These are phyloP conservation scores for Talaromyces marneffei DNA, from an alignment of 2,329 filamentous ascomycete genomes.

Conservation along the genomic window DNA sequence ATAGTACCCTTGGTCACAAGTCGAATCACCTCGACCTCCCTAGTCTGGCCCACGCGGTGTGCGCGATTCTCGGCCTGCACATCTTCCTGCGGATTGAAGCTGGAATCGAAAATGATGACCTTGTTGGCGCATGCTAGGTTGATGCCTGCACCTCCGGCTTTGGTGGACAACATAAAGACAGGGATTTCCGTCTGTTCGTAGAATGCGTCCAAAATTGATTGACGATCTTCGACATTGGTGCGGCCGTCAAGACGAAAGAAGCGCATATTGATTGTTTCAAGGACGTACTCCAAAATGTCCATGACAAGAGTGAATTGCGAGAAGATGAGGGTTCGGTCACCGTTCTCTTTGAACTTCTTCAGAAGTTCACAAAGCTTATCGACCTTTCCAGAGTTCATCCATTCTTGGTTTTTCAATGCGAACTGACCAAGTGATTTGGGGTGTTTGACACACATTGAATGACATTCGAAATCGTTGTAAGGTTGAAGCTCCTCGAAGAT, in stretches of 20 bases:
- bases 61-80: slow-evolving; percentile 97
- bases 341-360: slow-evolving; percentile 65
- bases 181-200: slow-evolving; percentile 69
- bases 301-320: slow-evolving; percentile 89
- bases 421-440: slow-evolving; percentile 50
- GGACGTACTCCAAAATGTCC: slow-evolving; percentile 78
- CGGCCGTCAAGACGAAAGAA: slow-evolving; percentile 83
- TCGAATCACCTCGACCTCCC: slow-evolving; percentile 83
- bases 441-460: slow-evolving; percentile 52
- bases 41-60: slow-evolving; percentile 85
- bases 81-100: slow-evolving; percentile 97
- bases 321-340: slow-evolving; percentile 84
- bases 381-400: slow-evolving; percentile 80
- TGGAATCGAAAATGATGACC: slow-evolving; percentile 92
- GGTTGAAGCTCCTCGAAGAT: slow-evolving; percentile 51
- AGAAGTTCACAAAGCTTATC: slow-evolving; percentile 71
- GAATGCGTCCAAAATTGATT: slow-evolving; percentile 84
- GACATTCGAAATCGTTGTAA: slow-evolving; percentile 58
- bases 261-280: slow-evolving; percentile 64
- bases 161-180: slow-evolving; percentile 88
- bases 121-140: slow-evolving; percentile 95
- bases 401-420: slow-evolving; percentile 55
- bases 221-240: slow-evolving; percentile 75
- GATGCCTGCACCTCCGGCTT: slow-evolving; percentile 92
- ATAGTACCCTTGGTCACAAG: slow-evolving; percentile 77